Evolutionary conservation across 2,329 filamentous ascomycete genomes (phyloP), one percentile per base, ranked within the genome.

Genomic region (Akanthomyces lecanii): DNA sequence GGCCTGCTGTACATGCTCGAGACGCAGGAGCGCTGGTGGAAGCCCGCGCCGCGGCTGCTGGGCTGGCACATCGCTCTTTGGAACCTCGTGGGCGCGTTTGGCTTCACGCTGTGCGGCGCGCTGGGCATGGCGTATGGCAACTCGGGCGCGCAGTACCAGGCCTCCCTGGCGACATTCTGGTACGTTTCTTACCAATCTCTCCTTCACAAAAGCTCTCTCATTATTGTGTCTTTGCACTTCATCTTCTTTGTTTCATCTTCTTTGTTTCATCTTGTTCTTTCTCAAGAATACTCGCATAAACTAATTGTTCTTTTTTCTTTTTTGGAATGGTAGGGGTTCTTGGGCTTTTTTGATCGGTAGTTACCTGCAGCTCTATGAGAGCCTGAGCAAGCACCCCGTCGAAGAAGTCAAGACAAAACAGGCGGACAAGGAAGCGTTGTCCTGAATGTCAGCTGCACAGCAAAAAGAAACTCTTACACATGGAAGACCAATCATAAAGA

Each of bases 61-160:
- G 87, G 87, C 4, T 89, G 87, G 87, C 85, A 89, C 71, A 82
- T 90, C 66, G 87, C 85, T 0, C 72, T 82, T 10, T 89, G 86
- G 85, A 89, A 89, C 67, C 71, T 88, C 2, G 75, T 89, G 23
- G 87, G 87, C 69, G 81, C 36, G 79, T 84, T 66, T 81, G 84
- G 18, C 74, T 83, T 12, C 86, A 80, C 72, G 80, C 87, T 16
- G 73, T 88, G 4, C 85, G 86, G 23, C 85, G 85, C 84, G 1
- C 83, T 81, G 65, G 82, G 81, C 18, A 61, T 52, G 58, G 58
- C 48, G 18, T 45, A 53, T 28, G 48, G 48, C 23, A 53, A n/a
- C 48, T 21, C 48, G 6, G 58, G 48, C 10, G 58, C 58, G n/a
- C 48, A 61, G 38, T 61, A 53, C 36, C 36, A 61, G 38, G 47